These are phyloP conservation scores for Lolium perenne DNA, from an alignment of 176 grass and related monocot species.

Conservation along the genomic window DNA sequence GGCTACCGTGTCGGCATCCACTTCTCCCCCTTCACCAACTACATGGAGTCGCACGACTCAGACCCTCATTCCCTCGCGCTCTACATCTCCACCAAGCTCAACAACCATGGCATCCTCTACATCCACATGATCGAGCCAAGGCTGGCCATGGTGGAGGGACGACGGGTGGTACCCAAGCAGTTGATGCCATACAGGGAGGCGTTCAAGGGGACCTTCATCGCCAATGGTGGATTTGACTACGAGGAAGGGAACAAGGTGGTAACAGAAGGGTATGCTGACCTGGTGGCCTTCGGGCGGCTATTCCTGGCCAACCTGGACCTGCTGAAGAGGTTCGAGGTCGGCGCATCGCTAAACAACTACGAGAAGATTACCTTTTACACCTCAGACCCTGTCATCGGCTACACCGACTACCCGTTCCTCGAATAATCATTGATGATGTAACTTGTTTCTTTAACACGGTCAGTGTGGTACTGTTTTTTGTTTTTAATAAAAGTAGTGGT, in stretches of 20 bases:
- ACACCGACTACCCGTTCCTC: background rate
- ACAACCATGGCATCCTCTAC: background rate
- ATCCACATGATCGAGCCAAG: background rate
- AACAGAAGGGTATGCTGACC: background rate
- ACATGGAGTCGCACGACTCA: background rate
- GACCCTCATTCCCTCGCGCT: background rate
- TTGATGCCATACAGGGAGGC: background rate
- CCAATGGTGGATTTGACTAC: background rate
- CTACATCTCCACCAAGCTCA: background rate
- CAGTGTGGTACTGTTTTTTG: too few relatives aligned
- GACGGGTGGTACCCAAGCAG: background rate
- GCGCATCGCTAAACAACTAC: background rate
- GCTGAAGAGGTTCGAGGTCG: background rate
- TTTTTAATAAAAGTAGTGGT: too few relatives aligned
- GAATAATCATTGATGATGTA: background rate
- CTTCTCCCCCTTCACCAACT: background rate
- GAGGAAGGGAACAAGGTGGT: background rate
- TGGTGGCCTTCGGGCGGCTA: background rate
- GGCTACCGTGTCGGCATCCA: background rate
- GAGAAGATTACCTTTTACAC: background rate
- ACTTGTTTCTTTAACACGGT: background rate
- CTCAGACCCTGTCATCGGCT: background rate
- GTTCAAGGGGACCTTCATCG: background rate
- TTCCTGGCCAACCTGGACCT: background rate
- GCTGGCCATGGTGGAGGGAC: background rate